A percentile compares a stretch with the other conserved stretches of the same genome.
Conservation (phyloP, 1,139 yeast species). For the Diutina ranongensis region DNA sequence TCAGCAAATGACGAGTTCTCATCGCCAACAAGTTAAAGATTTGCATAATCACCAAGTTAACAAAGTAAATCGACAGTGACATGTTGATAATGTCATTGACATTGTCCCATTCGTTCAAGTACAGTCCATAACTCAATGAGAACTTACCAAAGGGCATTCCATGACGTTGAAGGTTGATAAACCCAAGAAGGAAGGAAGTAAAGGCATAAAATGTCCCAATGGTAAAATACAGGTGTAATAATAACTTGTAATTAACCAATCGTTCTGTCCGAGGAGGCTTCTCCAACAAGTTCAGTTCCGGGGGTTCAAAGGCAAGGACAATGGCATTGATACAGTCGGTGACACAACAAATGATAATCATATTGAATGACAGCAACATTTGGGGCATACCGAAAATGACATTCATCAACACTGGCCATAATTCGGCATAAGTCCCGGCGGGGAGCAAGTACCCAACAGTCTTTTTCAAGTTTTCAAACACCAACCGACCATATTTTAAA, state of each 20-base stretch:
- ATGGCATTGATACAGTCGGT: conserved; percentile 39
- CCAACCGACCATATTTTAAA: conserved; percentile 35
- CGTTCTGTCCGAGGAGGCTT: conserved; percentile 36
- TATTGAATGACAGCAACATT: conserved; percentile 36
- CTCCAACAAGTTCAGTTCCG: conserved; percentile 31
- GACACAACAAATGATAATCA: conserved; percentile 40
- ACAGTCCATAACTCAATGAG: conserved; percentile 27
- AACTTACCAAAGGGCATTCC: conserved; percentile 27
- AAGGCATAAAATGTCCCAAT: conserved; percentile 33
- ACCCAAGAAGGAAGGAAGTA: conserved; percentile 32
- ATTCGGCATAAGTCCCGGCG: conserved; percentile 42
- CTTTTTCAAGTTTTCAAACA: conserved; percentile 40
- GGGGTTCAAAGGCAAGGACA: conserved; percentile 32
- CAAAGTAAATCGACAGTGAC: conserved; percentile 38
- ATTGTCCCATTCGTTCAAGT: conserved; percentile 12
- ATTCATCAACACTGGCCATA: conserved; percentile 41
- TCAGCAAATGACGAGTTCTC: conserved; percentile 32
- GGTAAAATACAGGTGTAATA: conserved; percentile 32
- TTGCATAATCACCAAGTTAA: conserved; percentile 39
- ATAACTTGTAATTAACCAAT: conserved; percentile 29
- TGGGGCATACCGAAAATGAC: conserved; percentile 41
- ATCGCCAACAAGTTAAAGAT: conserved; percentile 35
- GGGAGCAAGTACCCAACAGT: conserved; percentile 40
- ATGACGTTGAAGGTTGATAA: conserved; percentile 26
- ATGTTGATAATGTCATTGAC: conserved; percentile 17